Base-by-base conservation (phyloP, 306 rosid species). In the Prunus dulcis region DNA sequence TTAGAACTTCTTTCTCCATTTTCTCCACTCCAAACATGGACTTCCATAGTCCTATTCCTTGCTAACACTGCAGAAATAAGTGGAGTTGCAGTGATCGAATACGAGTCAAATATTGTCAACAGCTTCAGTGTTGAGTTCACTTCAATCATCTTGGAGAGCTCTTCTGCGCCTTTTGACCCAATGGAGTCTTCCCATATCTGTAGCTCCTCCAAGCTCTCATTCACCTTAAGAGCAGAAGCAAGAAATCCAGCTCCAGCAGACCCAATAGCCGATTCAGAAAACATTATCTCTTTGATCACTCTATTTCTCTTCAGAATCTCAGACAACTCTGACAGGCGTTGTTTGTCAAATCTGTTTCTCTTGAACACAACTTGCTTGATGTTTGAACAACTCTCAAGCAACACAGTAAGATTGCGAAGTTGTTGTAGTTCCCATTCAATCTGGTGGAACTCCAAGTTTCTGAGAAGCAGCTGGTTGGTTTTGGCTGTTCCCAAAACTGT, bases 161-260 rank as follows among this genome's bases (percentile, higher is more conserved):
- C 93, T 74, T 96, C 98, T 58, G 92, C 88, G 12, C 99, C 99
- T 77, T 80, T 89, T n/a, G 96, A 92, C n/a, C 93, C 98, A 43
- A 92, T 89, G 11, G 97, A 92, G 73, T 96, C 98, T 73, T 92
- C 99, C 99, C 98, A 92, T 76, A 96, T 88, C 77, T 92, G 97
- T 10, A 96, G 66, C 84, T 92, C 97, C 77, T 91, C 99, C 76
- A 96, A 82, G 41, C 85, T 80, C 18, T 88, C 85, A 77, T 92
- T 96, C 67, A 76, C 86, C 84, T 83, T 84, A 55, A 96, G 91
- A 72, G 93, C 87, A 53, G 93, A 89, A 81, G 97, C 96, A 53
- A 96, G 84, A 64, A 80, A 67, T 57, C 77, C 87, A 22, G 96
- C 93, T 60, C 99, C 99, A 66, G 74, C 63, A 27, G 89, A 80